These are phyloP conservation scores for Vitis rotundifolia DNA, from an alignment of 164 flowering plant genomes.

Conservation along the genomic window DNA sequence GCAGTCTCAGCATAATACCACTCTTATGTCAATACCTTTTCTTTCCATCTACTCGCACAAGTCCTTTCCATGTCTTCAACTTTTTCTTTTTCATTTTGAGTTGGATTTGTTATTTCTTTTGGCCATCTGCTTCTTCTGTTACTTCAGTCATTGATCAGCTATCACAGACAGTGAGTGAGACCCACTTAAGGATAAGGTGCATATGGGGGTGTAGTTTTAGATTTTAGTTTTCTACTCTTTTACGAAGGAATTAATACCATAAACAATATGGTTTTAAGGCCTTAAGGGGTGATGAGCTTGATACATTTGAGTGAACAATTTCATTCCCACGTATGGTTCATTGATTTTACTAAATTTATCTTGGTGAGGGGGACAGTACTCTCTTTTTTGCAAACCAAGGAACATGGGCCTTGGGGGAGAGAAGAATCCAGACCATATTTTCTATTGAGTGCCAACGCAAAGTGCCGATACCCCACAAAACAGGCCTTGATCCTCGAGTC, in stretches of 20 bases:
- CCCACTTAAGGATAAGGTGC: constrained; percentile 27
- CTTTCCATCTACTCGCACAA: neutral
- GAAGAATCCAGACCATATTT: neutral
- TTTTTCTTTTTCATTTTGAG: constrained; percentile 3
- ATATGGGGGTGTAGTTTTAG: neutral
- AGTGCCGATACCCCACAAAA: neutral
- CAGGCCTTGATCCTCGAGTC: constrained; percentile 29
- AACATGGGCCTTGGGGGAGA: constrained; percentile 12
- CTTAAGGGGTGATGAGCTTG: no score
- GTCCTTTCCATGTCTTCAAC: neutral
- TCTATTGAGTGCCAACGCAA: neutral
- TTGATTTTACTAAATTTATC: no score
- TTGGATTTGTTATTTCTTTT: neutral
- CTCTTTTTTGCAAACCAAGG: constrained; percentile 20
- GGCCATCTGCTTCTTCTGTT: constrained; percentile 1
- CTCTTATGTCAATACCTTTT: constrained; percentile 5
- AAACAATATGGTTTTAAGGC: no score
- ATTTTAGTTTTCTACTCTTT: neutral
- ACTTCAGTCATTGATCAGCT: constrained; percentile 3
- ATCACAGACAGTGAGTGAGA: constrained; percentile 18
- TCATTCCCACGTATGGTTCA: no score
- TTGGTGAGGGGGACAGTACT: constrained; percentile 4
- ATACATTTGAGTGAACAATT: no score
- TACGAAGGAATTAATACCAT: no score
- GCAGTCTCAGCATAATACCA: neutral